phyloP scores from a whole-genome alignment of 306 rosid species.

The Prunus fruticosa region DNA sequence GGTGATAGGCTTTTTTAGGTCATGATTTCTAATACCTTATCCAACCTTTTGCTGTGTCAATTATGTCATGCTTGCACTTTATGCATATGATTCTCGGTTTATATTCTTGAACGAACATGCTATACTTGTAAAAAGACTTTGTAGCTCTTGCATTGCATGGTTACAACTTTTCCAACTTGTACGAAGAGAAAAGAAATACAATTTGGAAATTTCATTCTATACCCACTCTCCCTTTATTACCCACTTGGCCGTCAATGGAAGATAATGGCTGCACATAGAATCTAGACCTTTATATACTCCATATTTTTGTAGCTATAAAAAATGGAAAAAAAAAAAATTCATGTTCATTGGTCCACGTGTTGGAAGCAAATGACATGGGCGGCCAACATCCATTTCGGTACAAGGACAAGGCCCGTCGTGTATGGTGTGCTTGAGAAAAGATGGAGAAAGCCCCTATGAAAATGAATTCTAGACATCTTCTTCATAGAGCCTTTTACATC shows the following conservation, averaged over 20 bases:
- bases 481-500: neutral
- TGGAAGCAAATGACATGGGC: neutral
- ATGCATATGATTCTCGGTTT: conserved; percentile 5
- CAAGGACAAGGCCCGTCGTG: neutral
- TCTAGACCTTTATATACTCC: too few species aligned
- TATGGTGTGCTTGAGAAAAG: neutral
- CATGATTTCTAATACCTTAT: neutral
- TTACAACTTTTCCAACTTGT: conserved; percentile 3
- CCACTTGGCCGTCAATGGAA: conserved; percentile 2
- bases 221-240: neutral
- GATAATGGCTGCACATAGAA: neutral
- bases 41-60: conserved; percentile 13
- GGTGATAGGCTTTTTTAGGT: neutral
- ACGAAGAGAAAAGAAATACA: neutral
- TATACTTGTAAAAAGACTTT: neutral
- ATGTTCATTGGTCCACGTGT: neutral
- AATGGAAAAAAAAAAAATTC: too few species aligned
- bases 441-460: neutral
- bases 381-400: neutral
- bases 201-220: neutral
- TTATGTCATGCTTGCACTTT: conserved; percentile 13
- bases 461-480: conserved; percentile 4
- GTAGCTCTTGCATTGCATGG: neutral
- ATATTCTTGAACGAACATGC: neutral
- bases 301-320: too few species aligned